These are phyloP conservation scores for Apiospora aurea DNA, from an alignment of 2,329 filamentous ascomycete genomes.

Conservation along the genomic window DNA sequence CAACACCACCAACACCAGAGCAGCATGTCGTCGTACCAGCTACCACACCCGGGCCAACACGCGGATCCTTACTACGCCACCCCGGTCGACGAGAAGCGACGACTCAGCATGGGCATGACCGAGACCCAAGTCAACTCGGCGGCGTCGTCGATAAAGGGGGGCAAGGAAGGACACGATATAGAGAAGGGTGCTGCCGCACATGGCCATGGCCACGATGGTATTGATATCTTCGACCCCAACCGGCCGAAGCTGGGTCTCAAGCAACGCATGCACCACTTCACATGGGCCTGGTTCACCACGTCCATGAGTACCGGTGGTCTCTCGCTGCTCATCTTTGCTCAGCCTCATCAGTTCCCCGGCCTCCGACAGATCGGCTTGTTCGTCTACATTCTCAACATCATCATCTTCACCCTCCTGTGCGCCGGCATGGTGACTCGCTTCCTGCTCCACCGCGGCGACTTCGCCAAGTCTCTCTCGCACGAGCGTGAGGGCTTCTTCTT, in stretches of 20 bases:
- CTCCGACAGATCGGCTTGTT: slow-evolving; percentile 69
- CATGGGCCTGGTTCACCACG: slow-evolving; percentile 77
- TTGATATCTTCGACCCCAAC: slow-evolving; percentile 42
- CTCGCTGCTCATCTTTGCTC: slow-evolving; percentile 66
- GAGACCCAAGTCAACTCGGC: slow-evolving; percentile 34
- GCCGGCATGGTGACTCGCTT: slow-evolving; percentile 66
- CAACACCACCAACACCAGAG: slow-evolving; percentile 1
- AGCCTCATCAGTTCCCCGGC: slow-evolving; percentile 70
- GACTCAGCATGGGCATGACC: slow-evolving; percentile 26
- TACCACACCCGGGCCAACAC: not conserved
- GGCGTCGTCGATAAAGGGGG: slow-evolving; percentile 34
- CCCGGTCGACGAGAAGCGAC: slow-evolving; percentile 31
- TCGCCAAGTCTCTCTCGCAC: slow-evolving; percentile 65
- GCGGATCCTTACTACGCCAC: slow-evolving; percentile 21
- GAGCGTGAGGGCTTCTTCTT: slow-evolving; percentile 75
- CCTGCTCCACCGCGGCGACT: slow-evolving; percentile 60
- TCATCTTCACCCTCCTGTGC: slow-evolving; percentile 66
- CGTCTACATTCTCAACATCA: slow-evolving; percentile 72
- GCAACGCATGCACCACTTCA: slow-evolving; percentile 64
- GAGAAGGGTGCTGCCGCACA: slow-evolving; percentile 35
- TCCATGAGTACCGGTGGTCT: slow-evolving; percentile 80
- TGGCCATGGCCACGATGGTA: slow-evolving; percentile 27
- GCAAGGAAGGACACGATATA: slow-evolving; percentile 34
- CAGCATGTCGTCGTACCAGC: not conserved
- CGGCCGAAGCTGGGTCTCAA: slow-evolving; percentile 50